Base-by-base conservation (phyloP, 352 stramenopile species). In the Thalassiosira hispida region DNA sequence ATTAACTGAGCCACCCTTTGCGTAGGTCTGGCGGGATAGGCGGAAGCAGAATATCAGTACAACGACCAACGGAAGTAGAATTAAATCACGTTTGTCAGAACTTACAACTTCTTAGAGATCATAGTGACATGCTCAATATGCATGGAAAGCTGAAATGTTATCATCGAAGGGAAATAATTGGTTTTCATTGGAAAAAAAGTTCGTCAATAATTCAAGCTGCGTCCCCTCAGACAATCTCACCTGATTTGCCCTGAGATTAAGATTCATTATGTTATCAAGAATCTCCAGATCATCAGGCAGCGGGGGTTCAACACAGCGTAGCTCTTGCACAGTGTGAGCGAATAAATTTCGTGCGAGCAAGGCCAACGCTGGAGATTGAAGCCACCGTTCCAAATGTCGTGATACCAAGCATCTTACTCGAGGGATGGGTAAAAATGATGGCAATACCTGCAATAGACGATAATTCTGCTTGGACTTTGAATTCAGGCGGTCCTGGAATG, bases 391-490 rank as follows among this genome's bases (percentile, higher is more conserved):
- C 47, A 93, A 65, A 78, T 88, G 77, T 6, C 42, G 44, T 27
- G 87, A 86, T 29, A 82, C 57, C 5, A 89, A 67, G 40, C 68
- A 66, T 38, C 87, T 44, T 14, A 93, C 81, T 71, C 29, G 22
- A 42, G 85, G 75, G 46, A 93, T 83, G 18, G 61, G 68, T 23
- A 79, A 60, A 64, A 91, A 93, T 5, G 25, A 62, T 33, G 80
- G 80, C 27, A 93, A 75, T 22, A 73, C 57, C 46, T 84, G 71
- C 2, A 93, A 63, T 7, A 93, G 81, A 14, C 78, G 68, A 29
- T 72, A 89, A 44, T 91, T 91, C 75, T 93, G 85, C 64, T 90
- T 91, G 9, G 80, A 82, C 77, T 91, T 93, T 18, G 68, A 68
- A 76, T 87, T 75, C 11, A 93, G 68, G 40, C 87, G 66, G 23